Conservation (phyloP, 768 basidiomycete species). For the Serendipita sp. region DNA sequence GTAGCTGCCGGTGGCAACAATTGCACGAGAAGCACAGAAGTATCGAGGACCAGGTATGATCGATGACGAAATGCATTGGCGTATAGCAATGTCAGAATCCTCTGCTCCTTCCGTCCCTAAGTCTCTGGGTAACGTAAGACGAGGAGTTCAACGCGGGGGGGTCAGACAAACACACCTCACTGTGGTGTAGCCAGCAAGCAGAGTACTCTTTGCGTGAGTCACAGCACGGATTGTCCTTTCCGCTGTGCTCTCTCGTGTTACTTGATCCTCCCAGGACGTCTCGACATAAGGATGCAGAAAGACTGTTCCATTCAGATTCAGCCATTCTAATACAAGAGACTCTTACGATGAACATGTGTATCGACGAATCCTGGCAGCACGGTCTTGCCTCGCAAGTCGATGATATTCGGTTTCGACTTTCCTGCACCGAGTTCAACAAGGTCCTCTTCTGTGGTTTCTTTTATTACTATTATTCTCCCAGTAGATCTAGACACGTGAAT, state of each 20-base stretch:
- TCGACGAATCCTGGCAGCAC: slow-evolving; percentile 45
- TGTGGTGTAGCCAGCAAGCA: slow-evolving; percentile 47
- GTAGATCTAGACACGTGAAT: neutral
- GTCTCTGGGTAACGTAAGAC: slow-evolving; percentile 25
- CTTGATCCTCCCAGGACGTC: slow-evolving; percentile 44
- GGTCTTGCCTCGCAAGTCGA: slow-evolving; percentile 31
- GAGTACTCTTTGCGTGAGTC: slow-evolving; percentile 38
- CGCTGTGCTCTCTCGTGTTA: slow-evolving; percentile 38
- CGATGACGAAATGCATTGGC: slow-evolving; percentile 35
- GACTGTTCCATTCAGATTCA: slow-evolving; percentile 20
- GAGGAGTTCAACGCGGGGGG: neutral
- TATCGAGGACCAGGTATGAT: slow-evolving; percentile 47
- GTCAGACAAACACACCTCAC: slow-evolving; percentile 29
- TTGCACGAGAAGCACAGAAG: slow-evolving; percentile 42
- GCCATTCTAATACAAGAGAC: neutral
- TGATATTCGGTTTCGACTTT: slow-evolving; percentile 14
- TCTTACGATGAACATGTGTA: slow-evolving; percentile 37
- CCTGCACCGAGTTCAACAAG: neutral
- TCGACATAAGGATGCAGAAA: slow-evolving; percentile 47
- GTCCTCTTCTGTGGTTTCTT: neutral
- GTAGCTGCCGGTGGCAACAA: slow-evolving; percentile 45
- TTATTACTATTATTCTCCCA: neutral
- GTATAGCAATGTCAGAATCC: slow-evolving; percentile 42
- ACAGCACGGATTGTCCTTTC: slow-evolving; percentile 48
- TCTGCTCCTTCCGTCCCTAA: slow-evolving; percentile 52